Evolutionary conservation across 176 grass and related monocot genomes (phyloP), one percentile per base, ranked within the genome.

Genomic region (Tillandsia leiboldiana): DNA sequence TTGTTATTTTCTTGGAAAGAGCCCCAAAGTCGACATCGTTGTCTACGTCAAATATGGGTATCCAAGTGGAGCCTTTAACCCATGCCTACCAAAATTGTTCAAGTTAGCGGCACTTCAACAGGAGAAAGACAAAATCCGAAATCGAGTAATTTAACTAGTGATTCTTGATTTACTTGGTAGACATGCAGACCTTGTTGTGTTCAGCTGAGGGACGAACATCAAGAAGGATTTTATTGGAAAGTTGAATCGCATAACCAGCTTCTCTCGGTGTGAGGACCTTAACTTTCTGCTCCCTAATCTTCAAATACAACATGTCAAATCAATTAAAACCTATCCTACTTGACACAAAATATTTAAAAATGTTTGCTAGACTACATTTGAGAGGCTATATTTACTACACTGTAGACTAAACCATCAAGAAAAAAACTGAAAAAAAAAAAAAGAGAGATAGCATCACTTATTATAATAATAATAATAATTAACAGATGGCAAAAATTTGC

Each of bases 231-330:
- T 92, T 97, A 75, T 83, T 80, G 13, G 86, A 87, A 48, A 92
- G 84, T 69, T 92, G 91, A 79, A 86, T 90, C 15, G 89, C 85
- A 70, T 97, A 97, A 3, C 94, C 94, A 63, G 89, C 94, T 92
- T 97, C 94, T 70, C 89, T 92, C 2, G 94, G 89, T 48, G 86
- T 84, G 73, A 97, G 89, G 26, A 79, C 88, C 82, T 92, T 97
- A 51, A 97, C 81, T 73, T 97, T 97, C 69, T 92, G 86, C 74
- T 97, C 94, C 68, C 89, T 97, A 62, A 97, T 87, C 94, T 97
- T 90, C 71, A 92, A 59, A 15, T 17, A 59, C 54, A 59, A 8
- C 12, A 59, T 15, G 20, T 9, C 11, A 59, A 59, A 59, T 59
- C 54, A 59, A 59, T 17, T 17, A 59, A 59, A 18, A 8, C 9